phyloP scores from a whole-genome alignment of 106 monocot genomes.

The Allium fistulosum region DNA sequence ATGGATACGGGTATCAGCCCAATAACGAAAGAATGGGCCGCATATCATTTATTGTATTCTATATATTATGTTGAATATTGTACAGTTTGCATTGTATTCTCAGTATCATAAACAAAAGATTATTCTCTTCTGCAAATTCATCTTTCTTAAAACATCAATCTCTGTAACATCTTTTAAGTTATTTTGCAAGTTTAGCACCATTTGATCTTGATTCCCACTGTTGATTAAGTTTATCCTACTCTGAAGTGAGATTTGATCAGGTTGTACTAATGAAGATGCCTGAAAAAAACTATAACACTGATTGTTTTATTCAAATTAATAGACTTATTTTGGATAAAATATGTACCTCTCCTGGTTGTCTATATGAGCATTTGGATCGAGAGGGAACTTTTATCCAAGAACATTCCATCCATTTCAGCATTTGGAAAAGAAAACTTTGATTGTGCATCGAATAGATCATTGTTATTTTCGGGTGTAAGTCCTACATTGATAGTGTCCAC shows the following conservation, averaged over 20 bases:
- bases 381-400: constrained; percentile 1
- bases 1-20: too few species aligned
- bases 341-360: constrained; percentile 13
- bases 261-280: constrained; percentile 13
- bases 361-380: constrained; percentile 12
- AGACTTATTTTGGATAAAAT: neutral
- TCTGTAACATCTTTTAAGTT: too few species aligned
- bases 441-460: constrained; percentile 3
- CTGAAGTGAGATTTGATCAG: neutral
- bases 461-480: neutral
- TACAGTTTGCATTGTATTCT: too few species aligned
- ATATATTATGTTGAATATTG: too few species aligned
- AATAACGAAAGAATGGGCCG: too few species aligned
- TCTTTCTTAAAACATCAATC: too few species aligned
- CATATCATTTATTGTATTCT: too few species aligned
- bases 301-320: too few species aligned
- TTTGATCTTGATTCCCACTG: constrained; percentile 1
- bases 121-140: too few species aligned
- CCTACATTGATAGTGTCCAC: neutral
- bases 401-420: neutral
- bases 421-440: constrained; percentile 5
- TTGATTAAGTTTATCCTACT: neutral
- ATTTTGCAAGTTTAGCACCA: constrained; percentile 1
- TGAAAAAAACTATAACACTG: neutral
- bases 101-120: too few species aligned